Base-by-base conservation (phyloP, 2,329 filamentous ascomycete genomes). In the Aspergillus floridensis region DNA sequence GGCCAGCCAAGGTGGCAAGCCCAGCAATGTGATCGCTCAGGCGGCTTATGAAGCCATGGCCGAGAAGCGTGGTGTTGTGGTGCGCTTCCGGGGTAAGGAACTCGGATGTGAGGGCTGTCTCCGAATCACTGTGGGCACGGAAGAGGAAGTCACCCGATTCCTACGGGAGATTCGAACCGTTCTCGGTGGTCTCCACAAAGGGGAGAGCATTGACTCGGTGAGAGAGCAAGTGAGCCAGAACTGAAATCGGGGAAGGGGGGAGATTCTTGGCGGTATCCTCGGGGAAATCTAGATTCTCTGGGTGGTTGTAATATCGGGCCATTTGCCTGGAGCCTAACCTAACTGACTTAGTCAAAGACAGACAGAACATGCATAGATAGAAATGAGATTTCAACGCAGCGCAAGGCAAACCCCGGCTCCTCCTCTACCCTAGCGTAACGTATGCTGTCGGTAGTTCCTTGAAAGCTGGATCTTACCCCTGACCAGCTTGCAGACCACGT, bases 51-150 rank as follows among this genome's bases (percentile, higher is more conserved):
- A 96, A 77, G 82, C 81, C 31, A 81, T 99, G 68, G 95, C 95
- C 0, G 92, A 96, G 81, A 84, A 86, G 46, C 88, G 87, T 72
- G 92, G 93, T 0, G 93, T 99, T 0, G 93, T 99, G 6, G 93
- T 98, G 4, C 83, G 95, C 56, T 99, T 98, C 76, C 83, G 95
- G 67, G 95, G 95, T 51, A 96, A 93, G 79, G 95, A 99, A 80
- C 82, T 90, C 65, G 93, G 93, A 4, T 99, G 95, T 73, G 76
- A 88, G 47, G 95, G 93, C 0, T 97, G 93, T 70, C 77, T 99
- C 74, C 85, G 95, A 57, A 91, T 98, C 66, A 99, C 95, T 0
- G 86, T 99, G 12, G 95, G 95, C 16, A 98, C 93, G 0, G 90
- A 96, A 74, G 79, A 85, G 1, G 95, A 99, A 76, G 91, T 96